A percentile compares a stretch with the other conserved stretches of the same genome.
Conservation (phyloP, 108 stramenopile species). For the Discostella pseudostelligera region DNA sequence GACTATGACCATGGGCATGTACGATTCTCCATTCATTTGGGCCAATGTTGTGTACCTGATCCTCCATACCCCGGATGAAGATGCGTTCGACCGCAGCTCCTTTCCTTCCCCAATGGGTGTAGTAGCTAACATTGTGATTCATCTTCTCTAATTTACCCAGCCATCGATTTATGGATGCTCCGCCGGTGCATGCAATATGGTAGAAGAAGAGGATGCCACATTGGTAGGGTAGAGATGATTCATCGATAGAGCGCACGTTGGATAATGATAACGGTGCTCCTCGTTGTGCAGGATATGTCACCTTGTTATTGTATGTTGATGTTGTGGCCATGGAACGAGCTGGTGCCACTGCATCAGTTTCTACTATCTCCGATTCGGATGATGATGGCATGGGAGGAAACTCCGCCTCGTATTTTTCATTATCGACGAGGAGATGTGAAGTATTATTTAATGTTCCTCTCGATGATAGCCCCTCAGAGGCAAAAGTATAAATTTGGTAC, state of each 20-base stretch:
- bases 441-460: background rate
- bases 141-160: background rate
- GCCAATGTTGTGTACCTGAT: conserved; percentile 30
- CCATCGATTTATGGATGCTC: conserved; percentile 24
- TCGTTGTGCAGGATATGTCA: conserved; percentile 7
- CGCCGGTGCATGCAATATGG: conserved; percentile 20
- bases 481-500: conserved; percentile 18
- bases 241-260: conserved; percentile 3
- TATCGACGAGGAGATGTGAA: background rate
- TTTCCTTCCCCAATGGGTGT: conserved; percentile 15
- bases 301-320: background rate
- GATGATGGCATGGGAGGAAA: conserved; percentile 10
- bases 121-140: conserved; percentile 3
- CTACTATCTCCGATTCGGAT: background rate
- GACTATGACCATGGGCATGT: conserved; percentile 32
- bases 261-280: conserved; percentile 6
- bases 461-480: background rate
- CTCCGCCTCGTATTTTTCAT: conserved; percentile 18
- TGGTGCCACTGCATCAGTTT: background rate
- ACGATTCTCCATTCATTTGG: conserved; percentile 46
- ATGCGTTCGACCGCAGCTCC: conserved; percentile 14
- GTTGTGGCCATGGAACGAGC: background rate
- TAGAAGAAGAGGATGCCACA: conserved; percentile 41
- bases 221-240: conserved; percentile 5
- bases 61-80: conserved; percentile 9